These are phyloP conservation scores for Corymbia citriodora DNA, from an alignment of 441 rosid genomes.

Conservation along the genomic window DNA sequence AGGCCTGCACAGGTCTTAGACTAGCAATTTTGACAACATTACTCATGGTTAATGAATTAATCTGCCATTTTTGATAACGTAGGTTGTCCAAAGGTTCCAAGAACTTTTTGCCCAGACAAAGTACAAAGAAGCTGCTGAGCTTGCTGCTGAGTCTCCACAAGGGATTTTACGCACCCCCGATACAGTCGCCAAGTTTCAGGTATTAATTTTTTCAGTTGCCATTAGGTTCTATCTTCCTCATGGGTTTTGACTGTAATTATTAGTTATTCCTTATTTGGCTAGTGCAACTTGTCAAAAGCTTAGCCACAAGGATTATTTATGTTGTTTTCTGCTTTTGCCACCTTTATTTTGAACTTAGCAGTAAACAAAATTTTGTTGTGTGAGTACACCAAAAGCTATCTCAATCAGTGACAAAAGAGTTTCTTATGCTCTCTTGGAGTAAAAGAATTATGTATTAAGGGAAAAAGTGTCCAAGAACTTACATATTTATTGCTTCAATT, in stretches of 20 bases:
- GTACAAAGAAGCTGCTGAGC: constrained; percentile 99
- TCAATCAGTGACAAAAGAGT: not conserved
- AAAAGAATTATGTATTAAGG: not conserved
- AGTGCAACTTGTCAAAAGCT: not conserved
- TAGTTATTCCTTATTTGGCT: not conserved
- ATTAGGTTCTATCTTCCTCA: not conserved
- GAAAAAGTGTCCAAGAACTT: not conserved
- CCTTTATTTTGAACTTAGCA: not conserved
- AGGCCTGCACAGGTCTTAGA: not conserved
- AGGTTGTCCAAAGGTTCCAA: constrained; percentile 99
- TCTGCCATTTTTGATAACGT: constrained; percentile 19
- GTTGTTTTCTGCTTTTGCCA: not conserved
- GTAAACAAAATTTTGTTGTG: not conserved
- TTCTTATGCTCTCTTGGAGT: not conserved
- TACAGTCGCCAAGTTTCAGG: constrained; percentile 99
- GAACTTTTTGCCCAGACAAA: constrained; percentile 98
- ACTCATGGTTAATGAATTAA: not conserved
- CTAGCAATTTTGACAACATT: not conserved
- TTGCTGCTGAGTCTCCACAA: constrained; percentile 99
- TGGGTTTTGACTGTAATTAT: not conserved
- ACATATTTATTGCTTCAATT: not conserved
- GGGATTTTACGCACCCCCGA: constrained; percentile 99
- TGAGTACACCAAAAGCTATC: not conserved
- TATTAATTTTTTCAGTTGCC: constrained; percentile 10
- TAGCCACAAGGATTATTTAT: not conserved